Evolutionary conservation across 192 early-diverging fungal genomes (phyloP), one percentile per base, ranked within the genome.

Genomic region (Rhizophagus sp.): DNA sequence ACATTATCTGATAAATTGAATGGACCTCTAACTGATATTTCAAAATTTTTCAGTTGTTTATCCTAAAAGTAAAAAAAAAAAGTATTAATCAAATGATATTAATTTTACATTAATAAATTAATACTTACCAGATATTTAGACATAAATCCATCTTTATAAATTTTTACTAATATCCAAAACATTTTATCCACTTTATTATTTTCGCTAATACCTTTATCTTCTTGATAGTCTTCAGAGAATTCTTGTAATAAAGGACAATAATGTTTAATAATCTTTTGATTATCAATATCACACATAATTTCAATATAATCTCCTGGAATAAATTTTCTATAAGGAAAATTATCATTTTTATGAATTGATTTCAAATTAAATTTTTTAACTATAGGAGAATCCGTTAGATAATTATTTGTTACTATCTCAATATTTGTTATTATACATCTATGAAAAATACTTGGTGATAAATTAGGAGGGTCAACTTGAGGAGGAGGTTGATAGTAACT

Each of bases 261-360:
- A 24, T 66, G 36, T 22, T 70, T 52, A 25, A 73, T 62, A 24
- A 80, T 57, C 27, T 52, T 50, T 27, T 73, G 52, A 12, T 63
- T 24, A 36, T 80, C 61, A 17, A 73, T 47, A 19, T 44, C 22
- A 36, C 69, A 52, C 57, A 66, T 65, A 57, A 80, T 52, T 63
- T 80, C 79, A 47, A 80, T 73, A 41, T 25, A 80, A 27, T 80
- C 69, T 2, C 79, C 79, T 7, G 79, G 79, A 25, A 80, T 22
- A 73, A 77, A 63, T 65, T 47, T 77, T 27, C 52, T 57, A 57
- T 22, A 17, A 22, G 75, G 57, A 41, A 44, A 67, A 15, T 34
- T 34, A 33, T 67, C 65, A 34, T 33, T 15, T 34, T 25, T 25
- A 30, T 17, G 65, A 67, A 67, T 67, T 6, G 33, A 4, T 33